These are phyloP conservation scores for Carnegiea gigantea DNA, from an alignment of 179 eudicot species.

Conservation along the genomic window DNA sequence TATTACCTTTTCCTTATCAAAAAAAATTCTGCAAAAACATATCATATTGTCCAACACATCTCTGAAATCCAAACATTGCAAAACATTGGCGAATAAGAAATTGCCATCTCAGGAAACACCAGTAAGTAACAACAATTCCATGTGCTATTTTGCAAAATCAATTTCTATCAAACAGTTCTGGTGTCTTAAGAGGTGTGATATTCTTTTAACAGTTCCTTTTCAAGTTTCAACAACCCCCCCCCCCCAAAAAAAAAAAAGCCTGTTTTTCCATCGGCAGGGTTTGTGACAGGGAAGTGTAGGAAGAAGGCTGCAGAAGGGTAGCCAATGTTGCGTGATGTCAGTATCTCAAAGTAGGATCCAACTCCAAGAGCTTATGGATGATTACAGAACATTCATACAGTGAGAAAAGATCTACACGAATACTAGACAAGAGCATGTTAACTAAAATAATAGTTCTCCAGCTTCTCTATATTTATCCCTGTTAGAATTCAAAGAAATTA, in stretches of 20 bases:
- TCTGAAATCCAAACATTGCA: neutral
- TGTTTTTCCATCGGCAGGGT: neutral
- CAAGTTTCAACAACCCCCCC: neutral
- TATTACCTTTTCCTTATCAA: too few species aligned
- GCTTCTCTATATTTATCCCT: neutral
- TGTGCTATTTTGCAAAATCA: neutral
- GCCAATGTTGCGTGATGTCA: neutral
- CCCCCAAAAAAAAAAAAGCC: too few species aligned
- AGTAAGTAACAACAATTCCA: neutral
- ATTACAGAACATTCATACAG: neutral
- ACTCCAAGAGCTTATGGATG: neutral
- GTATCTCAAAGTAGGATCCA: neutral
- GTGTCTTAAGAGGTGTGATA: neutral
- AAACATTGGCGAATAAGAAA: neutral
- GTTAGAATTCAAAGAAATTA: neutral
- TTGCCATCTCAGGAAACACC: neutral
- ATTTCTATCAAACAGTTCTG: neutral
- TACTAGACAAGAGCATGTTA: neutral
- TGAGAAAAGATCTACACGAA: neutral
- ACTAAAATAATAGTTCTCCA: neutral
- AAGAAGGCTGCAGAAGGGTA: neutral
- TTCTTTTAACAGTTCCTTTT: neutral
- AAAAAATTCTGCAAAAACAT: neutral
- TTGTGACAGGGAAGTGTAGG: neutral
- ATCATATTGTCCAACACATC: neutral